Base-by-base conservation (phyloP, 2,329 filamentous ascomycete species). In the Aspergillus udagawae region DNA sequence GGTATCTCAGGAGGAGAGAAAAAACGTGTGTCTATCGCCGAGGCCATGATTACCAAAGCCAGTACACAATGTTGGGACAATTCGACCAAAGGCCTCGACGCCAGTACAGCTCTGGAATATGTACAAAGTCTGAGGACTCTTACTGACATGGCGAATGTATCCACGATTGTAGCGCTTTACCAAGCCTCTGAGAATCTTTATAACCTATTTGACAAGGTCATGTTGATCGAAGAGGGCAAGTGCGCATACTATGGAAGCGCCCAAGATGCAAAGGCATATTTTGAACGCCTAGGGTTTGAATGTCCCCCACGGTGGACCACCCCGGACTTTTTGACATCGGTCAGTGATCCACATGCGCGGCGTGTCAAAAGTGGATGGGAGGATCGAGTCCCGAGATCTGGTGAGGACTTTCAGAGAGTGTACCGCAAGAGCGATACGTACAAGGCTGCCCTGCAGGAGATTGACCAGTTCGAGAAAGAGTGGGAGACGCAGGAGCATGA, bases 11-110 rank as follows among this genome's bases (percentile, higher is more conserved):
- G 87, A 27, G 87, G 88, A 41, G 87, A 90, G 70, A 80, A 86
- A 55, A 92, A 94, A 76, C 86, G 91, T 70, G 90, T 95, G 4
- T 89, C 86, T 48, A 91, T 94, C 60, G 89, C 88, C 1, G 90
- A 94, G 73, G 90, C 90, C 63, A 82, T 88, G 58, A 77, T 92
- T 10, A 86, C 86, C 17, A 75, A 76, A n/a, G 83, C 84, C 1
- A 85, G 81, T 45, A 77, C 84, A 1, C 86, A 90, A 69, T 88
- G 86, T 59, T 94, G 90, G 90, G 91, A 89, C 59, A 91, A 91
- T 62, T 86, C 82, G 25, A 92, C 89, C 0, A 80, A 83, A 52
- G 90, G 90, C 10, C 79, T 93, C 0, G 90, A 92, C 70, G 86
- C 86, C 0, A 85, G 85, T 7, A 91, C 87, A 0, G 89, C 89